Percentiles rank a stretch among this genome's conserved stretches.
Conservation (phyloP, 129 eudicot species). For the Saposhnikovia divaricata region DNA sequence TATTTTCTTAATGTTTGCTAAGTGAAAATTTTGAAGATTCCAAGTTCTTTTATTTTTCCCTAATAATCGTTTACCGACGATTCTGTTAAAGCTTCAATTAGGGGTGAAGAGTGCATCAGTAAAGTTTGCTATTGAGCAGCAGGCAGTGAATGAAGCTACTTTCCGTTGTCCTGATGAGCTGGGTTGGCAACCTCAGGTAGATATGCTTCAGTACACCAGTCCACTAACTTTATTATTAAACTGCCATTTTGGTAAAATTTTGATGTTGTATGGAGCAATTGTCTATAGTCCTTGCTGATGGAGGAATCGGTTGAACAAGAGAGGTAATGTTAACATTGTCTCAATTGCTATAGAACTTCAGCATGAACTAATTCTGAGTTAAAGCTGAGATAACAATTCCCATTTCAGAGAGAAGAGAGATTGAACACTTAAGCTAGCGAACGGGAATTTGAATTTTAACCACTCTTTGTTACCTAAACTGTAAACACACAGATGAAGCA, state of each 20-base stretch:
- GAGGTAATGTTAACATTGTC: conserved; percentile 34
- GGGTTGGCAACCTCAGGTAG: conserved; percentile 56
- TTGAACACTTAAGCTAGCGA: background rate
- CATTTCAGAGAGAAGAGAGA: background rate
- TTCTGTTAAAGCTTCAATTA: conserved; percentile 45
- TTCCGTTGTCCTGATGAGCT: conserved; percentile 66
- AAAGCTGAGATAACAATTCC: background rate
- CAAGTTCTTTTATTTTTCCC: background rate
- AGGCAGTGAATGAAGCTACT: conserved; percentile 67
- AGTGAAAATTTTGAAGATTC: background rate
- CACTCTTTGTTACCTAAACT: background rate
- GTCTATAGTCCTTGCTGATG: conserved; percentile 54
- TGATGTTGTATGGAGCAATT: conserved; percentile 27
- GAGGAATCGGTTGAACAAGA: conserved; percentile 44
- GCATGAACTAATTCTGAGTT: background rate
- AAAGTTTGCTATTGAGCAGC: conserved; percentile 56
- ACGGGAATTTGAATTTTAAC: background rate
- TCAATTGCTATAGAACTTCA: conserved; percentile 2
- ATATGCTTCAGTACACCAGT: background rate
- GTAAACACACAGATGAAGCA: background rate
- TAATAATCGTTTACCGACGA: background rate
- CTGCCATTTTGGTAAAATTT: conserved; percentile 2
- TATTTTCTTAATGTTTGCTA: background rate
- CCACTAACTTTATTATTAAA: background rate
- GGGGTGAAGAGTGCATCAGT: conserved; percentile 51